Percentiles rank a stretch among this genome's conserved stretches.
Evolutionary conservation across 2,329 filamentous ascomycete genomes (phyloP).

Genomic region (Dactylellina sp.): DNA sequence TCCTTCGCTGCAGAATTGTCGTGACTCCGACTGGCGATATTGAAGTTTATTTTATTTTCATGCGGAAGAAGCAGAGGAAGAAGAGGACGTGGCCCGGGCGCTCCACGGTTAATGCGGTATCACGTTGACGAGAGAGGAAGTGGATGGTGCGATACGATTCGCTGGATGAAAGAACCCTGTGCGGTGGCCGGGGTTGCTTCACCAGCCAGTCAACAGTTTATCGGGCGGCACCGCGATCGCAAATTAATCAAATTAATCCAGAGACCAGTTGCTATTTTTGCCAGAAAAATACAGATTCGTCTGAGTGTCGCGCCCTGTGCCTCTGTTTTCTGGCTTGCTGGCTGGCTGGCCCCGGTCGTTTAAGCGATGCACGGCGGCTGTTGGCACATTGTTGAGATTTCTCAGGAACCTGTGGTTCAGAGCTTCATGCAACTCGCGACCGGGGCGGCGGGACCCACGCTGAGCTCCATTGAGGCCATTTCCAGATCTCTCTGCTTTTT

Average conservation of each 20-base stretch:
- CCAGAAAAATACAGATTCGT: background rate
- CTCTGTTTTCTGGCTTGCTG: background rate
- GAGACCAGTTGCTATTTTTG: background rate
- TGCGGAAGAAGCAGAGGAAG: background rate
- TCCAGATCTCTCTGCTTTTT: background rate
- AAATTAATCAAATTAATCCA: background rate
- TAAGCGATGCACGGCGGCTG: conserved; percentile 56
- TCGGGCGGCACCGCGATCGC: conserved; percentile 9
- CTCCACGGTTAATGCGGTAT: conserved; percentile 33
- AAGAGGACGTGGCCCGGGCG: conserved; percentile 22
- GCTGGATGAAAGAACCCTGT: background rate
- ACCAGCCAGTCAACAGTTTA: background rate
- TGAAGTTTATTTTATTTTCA: too few relatives aligned
- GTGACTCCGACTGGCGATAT: background rate
- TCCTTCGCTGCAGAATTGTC: background rate
- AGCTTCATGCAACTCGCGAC: conserved; percentile 35
- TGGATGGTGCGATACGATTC: conserved; percentile 19
- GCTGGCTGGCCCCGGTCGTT: background rate
- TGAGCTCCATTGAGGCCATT: too few relatives aligned
- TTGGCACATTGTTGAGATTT: conserved; percentile 44
- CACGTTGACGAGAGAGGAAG: conserved; percentile 17
- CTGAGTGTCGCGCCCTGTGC: conserved; percentile 28
- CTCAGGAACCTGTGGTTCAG: conserved; percentile 30
- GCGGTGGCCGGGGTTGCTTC: background rate
- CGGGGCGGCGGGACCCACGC: background rate